Conservation (phyloP, 345 rosid species). For the Triadica sebifera region DNA sequence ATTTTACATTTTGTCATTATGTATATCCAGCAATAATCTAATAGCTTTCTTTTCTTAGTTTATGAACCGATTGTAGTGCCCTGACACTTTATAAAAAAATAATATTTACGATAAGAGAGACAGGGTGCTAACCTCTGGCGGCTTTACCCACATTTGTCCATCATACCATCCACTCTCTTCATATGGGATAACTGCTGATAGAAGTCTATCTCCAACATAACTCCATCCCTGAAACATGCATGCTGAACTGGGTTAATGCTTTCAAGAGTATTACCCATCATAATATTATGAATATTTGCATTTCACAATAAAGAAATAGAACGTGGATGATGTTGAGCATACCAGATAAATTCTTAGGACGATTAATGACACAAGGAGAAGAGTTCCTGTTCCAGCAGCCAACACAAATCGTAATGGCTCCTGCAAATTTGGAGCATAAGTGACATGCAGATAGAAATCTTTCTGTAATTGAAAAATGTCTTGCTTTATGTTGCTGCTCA, state of each 20-base stretch:
- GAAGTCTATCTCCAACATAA: slow-evolving; percentile 90
- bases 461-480: background rate
- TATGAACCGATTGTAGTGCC: background rate
- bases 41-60: background rate
- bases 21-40: too few species aligned
- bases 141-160: slow-evolving; percentile 98
- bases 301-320: background rate
- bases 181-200: slow-evolving; percentile 88
- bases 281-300: background rate
- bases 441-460: background rate
- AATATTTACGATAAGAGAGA: background rate
- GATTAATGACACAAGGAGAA: slow-evolving; percentile 74
- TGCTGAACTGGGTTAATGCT: background rate
- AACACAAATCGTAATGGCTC: slow-evolving; percentile 80
- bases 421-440: slow-evolving; percentile 41
- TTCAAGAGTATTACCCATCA: background rate
- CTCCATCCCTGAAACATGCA: slow-evolving; percentile 79
- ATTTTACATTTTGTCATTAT: background rate
- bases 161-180: slow-evolving; percentile 99
- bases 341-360: slow-evolving; percentile 89
- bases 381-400: slow-evolving; percentile 94
- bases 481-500: background rate
- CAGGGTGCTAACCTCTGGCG: slow-evolving; percentile 71
- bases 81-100: background rate
- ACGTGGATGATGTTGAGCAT: slow-evolving; percentile 12